Evolutionary conservation across 2,329 filamentous ascomycete genomes (phyloP), one percentile per base, ranked within the genome.

Genomic region (Trichoderma sp.): DNA sequence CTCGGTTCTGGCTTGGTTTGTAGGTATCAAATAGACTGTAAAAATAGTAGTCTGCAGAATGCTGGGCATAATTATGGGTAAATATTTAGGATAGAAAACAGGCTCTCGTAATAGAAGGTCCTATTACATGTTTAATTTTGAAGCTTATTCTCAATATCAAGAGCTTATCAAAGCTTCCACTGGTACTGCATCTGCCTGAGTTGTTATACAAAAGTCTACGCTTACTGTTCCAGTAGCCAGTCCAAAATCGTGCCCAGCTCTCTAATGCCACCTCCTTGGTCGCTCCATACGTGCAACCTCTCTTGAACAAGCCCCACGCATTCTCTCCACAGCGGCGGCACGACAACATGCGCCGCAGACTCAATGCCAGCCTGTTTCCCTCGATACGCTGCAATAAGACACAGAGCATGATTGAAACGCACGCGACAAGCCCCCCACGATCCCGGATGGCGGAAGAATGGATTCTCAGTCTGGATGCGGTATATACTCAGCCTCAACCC

Each of bases 391-490:
- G 60, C 60, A 53, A 63, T 63, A 13, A 63, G 31, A 47, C 47
- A 63, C 13, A 63, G 60, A 24, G 31, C 60, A 47, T 63, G 60
- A 10, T 63, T 63, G 14, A 63, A 63, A 2, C 60, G 60, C 31
- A 63, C 60, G 14, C 60, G 60, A 33, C 60, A 53, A 4, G 60
- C 60, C 13, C 60, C 60, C 60, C 60, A 63, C 2, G 60, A 63
- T 29, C 60, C 60, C 6, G 60, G 60, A 24, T 63, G 60, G 7
- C 60, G 60, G 47, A 63, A 63, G 31, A 63, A 63, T 16, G 60
- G 31, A 21, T 63, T 63, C 19, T 63, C 60, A 1, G 60, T 63
- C 31, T 63, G 47, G n/a, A 63, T 63, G 8, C 60, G 60, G 24
- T 63, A 63, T 16, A 63, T 27, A 49, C 60, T 63, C 6, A 63